A percentile compares a stretch with the other conserved stretches of the same genome.
These are phyloP conservation scores for Tephrocybe rancida DNA, from an alignment of 768 basidiomycete genomes.

Conservation along the genomic window DNA sequence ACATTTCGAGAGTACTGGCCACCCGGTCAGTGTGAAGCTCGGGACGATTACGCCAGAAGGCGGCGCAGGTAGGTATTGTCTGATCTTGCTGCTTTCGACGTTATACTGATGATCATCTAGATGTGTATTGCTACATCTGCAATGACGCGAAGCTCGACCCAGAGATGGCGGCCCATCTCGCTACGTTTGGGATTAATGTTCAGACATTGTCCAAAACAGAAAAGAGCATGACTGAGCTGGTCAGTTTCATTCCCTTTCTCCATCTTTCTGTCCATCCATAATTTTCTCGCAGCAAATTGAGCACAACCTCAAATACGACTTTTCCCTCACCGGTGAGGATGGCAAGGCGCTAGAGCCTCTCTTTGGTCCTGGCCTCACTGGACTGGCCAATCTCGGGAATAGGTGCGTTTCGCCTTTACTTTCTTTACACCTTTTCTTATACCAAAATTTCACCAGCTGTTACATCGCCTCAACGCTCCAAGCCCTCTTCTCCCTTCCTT, in stretches of 20 bases:
- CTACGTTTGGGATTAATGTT: conserved; percentile 87
- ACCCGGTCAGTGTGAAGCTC: conserved; percentile 87
- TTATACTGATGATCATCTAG: conserved; percentile 34
- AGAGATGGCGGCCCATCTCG: conserved; percentile 70
- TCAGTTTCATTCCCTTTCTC: conserved; percentile 30
- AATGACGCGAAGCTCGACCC: conserved; percentile 84
- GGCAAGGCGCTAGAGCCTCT: conserved; percentile 88
- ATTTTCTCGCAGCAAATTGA: conserved; percentile 77
- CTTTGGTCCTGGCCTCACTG: conserved; percentile 88
- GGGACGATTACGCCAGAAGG: conserved; percentile 98
- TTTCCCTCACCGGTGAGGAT: conserved; percentile 84
- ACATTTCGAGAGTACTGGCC: conserved; percentile 74
- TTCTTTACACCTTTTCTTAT: not conserved
- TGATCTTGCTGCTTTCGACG: not conserved
- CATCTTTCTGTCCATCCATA: not conserved
- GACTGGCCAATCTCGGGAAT: conserved; percentile 91
- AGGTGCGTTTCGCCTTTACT: conserved; percentile 37
- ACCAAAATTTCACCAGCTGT: conserved; percentile 55
- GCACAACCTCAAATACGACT: conserved; percentile 94
- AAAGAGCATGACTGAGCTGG: conserved; percentile 95
- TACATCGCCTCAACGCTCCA: conserved; percentile 97
- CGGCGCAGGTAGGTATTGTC: conserved; percentile 65
- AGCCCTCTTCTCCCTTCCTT: conserved; percentile 76
- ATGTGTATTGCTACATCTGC: conserved; percentile 93
- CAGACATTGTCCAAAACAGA: conserved; percentile 85